Evolutionary conservation across 768 basidiomycete species (phyloP), one percentile per base, ranked within the genome.

Genomic region (Tephrocybe rancida): DNA sequence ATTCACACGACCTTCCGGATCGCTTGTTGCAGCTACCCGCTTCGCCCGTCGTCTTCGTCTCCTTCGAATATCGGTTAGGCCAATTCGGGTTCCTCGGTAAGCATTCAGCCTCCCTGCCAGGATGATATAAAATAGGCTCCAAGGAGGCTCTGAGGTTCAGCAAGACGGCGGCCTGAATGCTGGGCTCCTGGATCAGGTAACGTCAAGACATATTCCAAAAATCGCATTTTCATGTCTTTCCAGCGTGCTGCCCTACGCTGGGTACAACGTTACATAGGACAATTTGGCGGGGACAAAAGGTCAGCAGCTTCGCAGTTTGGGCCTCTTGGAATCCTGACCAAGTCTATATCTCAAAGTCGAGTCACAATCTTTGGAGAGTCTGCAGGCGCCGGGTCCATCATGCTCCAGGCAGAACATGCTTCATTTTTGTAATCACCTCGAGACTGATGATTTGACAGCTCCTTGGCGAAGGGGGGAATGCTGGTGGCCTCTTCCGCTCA

Each of bases 341-440:
- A 22, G 18, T 19, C 18, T 19, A 6, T 21, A 5, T 24, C 21
- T 50, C 42, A 10, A 38, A 75, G 75, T 14, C 67, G 62, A 30
- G 73, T 76, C 25, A 75, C 75, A 18, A 75, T 76, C 11, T 76
- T 73, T 73, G 75, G 75, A 10, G 60, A 75, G 61, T 74, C 73
- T 35, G 73, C 75, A 16, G 75, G 74, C 11, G 75, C 75, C 50
- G 75, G 70, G 7, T 73, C 75, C 5, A 71, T 69, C 1, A 72
- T 75, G 69, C 75, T 70, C 50, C 74, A 76, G 43, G 74, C 68
- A 58, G 57, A 65, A 43, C n/a, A n/a, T n/a, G 11, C 14, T 44
- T 25, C 5, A 26, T 19, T 29, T 30, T 25, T 18, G 11, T 44
- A 8, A 16, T 21, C 21, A 16, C 16, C 39, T 14, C 3, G 8